phyloP scores from a whole-genome alignment of 1,139 yeast genomes.

The Citeromyces hawaiiensis region DNA sequence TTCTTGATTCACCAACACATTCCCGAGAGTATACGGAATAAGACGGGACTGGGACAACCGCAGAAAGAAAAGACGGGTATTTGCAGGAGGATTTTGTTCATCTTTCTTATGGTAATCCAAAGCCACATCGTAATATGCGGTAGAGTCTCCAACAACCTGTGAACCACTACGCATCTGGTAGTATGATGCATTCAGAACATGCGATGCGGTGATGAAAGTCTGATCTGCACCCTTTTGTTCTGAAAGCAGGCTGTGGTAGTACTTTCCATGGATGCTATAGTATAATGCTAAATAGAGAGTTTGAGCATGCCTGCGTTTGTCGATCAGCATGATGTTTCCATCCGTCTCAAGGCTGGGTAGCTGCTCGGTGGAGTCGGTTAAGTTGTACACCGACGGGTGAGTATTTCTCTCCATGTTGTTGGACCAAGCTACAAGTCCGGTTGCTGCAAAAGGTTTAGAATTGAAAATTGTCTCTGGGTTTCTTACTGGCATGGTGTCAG shows the following conservation, averaged over 20 bases:
- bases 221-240: neutral
- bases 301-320: slow-evolving; percentile 35
- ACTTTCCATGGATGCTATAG: slow-evolving; percentile 44
- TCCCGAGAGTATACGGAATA: slow-evolving; percentile 33
- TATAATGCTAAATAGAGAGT: slow-evolving; percentile 40
- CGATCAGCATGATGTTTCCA: slow-evolving; percentile 41
- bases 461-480: slow-evolving; percentile 38
- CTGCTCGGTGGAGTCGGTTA: slow-evolving; percentile 28
- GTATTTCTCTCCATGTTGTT: slow-evolving; percentile 59
- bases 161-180: slow-evolving; percentile 53
- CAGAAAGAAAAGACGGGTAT: slow-evolving; percentile 27
- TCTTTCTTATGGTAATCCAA: slow-evolving; percentile 14
- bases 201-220: slow-evolving; percentile 59
- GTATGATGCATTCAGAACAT: slow-evolving; percentile 40
- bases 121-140: slow-evolving; percentile 47
- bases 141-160: slow-evolving; percentile 22
- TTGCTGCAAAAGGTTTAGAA: slow-evolving; percentile 17
- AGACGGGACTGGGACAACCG: slow-evolving; percentile 58
- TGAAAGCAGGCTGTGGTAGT: slow-evolving; percentile 45
- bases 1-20: slow-evolving; percentile 26
- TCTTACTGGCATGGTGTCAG: slow-evolving; percentile 50
- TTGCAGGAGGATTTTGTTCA: slow-evolving; percentile 11
- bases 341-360: slow-evolving; percentile 37
- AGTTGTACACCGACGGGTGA: slow-evolving; percentile 42
- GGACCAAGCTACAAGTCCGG: slow-evolving; percentile 48